Conservation (phyloP, 1,284 basidiomycete genomes). For the Fistulina hepatica region DNA sequence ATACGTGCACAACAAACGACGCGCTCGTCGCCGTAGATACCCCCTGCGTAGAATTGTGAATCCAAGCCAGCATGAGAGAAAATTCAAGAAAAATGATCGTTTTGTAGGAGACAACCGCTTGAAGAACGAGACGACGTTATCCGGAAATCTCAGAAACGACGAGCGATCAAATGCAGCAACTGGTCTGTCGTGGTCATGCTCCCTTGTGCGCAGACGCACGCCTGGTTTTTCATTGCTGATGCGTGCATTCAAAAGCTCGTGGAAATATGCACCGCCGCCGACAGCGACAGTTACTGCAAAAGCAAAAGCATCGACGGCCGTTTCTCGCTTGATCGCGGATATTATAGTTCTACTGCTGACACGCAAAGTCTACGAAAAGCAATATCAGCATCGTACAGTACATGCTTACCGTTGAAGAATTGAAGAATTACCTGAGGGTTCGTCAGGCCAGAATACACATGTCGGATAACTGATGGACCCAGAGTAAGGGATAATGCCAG, state of each 20-base stretch:
- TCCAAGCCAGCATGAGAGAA: background rate
- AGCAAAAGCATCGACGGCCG: conserved; percentile 52
- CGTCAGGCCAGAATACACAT: conserved; percentile 26
- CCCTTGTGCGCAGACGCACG: conserved; percentile 8
- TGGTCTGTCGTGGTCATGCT: conserved; percentile 1
- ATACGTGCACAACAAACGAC: background rate
- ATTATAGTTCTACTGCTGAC: too few relatives aligned
- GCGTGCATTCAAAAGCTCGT: conserved; percentile 30
- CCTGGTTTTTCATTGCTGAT: conserved; percentile 3
- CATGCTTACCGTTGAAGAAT: too few relatives aligned
- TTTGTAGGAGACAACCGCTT: conserved; percentile 37
- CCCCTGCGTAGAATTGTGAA: background rate
- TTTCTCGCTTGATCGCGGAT: conserved; percentile 40
- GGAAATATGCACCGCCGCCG: conserved; percentile 48
- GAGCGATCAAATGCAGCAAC: background rate
- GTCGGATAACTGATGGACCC: conserved; percentile 47
- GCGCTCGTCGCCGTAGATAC: too few relatives aligned
- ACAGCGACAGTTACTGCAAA: conserved; percentile 53
- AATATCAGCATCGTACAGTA: too few relatives aligned
- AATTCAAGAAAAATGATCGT: conserved; percentile 7
- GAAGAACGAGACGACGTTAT: conserved; percentile 38
- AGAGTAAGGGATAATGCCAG: conserved; percentile 56
- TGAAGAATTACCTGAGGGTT: conserved; percentile 15
- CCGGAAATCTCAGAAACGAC: conserved; percentile 5
- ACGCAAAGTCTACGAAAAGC: too few relatives aligned